Percentiles rank a stretch among this genome's conserved stretches.
These are phyloP conservation scores for Rhodamnia argentea DNA, from an alignment of 345 rosid genomes.

Conservation along the genomic window DNA sequence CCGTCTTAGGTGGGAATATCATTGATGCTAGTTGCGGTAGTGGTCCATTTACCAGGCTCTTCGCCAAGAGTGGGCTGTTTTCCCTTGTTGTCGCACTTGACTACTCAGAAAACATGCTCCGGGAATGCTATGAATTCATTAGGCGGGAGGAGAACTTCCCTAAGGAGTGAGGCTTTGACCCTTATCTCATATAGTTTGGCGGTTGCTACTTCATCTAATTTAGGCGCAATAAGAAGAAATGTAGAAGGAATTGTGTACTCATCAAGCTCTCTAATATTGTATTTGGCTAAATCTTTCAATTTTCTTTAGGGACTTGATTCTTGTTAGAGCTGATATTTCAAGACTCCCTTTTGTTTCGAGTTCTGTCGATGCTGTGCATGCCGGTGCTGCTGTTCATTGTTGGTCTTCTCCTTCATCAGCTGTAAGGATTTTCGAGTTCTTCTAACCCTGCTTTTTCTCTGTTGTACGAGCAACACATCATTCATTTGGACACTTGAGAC, in stretches of 20 bases:
- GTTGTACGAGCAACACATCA: not conserved
- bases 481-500: not conserved
- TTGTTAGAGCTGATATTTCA: slow-evolving; percentile 84
- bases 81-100: slow-evolving; percentile 73
- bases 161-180: slow-evolving; percentile 36
- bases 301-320: slow-evolving; percentile 42
- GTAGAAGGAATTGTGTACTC: not conserved
- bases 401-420: slow-evolving; percentile 89
- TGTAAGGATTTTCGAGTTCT: slow-evolving; percentile 22
- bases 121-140: slow-evolving; percentile 61
- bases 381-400: slow-evolving; percentile 84
- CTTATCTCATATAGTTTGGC: not conserved
- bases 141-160: slow-evolving; percentile 56
- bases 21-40: slow-evolving; percentile 95
- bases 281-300: not conserved
- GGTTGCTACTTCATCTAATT: not conserved
- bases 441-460: not conserved
- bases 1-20: slow-evolving; percentile 71
- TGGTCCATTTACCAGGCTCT: slow-evolving; percentile 71
- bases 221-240: not conserved
- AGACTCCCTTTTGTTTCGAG: slow-evolving; percentile 70
- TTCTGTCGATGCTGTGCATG: slow-evolving; percentile 81
- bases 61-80: slow-evolving; percentile 63
- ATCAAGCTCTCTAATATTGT: not conserved
- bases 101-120: slow-evolving; percentile 84